phyloP scores from a whole-genome alignment of 192 early-diverging fungal species.

The Helicostylum pulchrum region DNA sequence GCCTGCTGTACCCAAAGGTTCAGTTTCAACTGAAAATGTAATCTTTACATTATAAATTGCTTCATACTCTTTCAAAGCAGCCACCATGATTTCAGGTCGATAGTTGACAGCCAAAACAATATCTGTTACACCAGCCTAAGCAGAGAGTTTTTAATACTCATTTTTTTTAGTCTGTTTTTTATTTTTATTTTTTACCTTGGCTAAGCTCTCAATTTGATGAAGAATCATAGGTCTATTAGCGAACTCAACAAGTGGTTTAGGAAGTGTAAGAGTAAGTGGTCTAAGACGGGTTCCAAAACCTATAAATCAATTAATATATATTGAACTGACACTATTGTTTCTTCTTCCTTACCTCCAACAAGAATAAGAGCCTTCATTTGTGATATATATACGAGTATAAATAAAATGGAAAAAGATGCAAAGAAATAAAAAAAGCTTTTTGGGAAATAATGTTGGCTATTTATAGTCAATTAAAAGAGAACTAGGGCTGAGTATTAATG shows the following conservation, averaged over 20 bases:
- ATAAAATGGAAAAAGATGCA: neutral
- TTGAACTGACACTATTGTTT: neutral
- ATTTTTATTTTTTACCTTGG: slow-evolving; percentile 63
- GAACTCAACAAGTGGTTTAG: slow-evolving; percentile 99
- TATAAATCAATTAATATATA: slow-evolving; percentile 12
- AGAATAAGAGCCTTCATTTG: slow-evolving; percentile 82
- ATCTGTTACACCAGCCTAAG: slow-evolving; percentile 95
- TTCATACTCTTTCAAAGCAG: slow-evolving; percentile 92
- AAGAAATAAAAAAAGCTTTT: slow-evolving; percentile 2
- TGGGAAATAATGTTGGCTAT: too few relatives aligned
- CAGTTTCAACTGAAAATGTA: slow-evolving; percentile 94
- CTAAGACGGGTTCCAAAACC: slow-evolving; percentile 98
- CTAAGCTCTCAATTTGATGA: slow-evolving; percentile 97
- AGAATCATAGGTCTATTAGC: slow-evolving; percentile 98
- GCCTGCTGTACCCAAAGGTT: slow-evolving; percentile 94
- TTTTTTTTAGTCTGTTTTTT: neutral
- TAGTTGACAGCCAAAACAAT: slow-evolving; percentile 99
- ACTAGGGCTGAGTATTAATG: too few relatives aligned
- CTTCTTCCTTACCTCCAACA: slow-evolving; percentile 61
- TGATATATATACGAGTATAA: too few relatives aligned
- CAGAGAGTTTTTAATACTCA: neutral
- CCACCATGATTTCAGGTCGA: slow-evolving; percentile 96
- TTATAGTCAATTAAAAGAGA: too few relatives aligned
- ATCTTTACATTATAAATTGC: slow-evolving; percentile 88
- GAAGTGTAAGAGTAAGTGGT: slow-evolving; percentile 92